Percentiles rank a stretch among this genome's conserved stretches.
phyloP scores from a whole-genome alignment of 257 asterid genomes.

The Osmanthus fragrans region DNA sequence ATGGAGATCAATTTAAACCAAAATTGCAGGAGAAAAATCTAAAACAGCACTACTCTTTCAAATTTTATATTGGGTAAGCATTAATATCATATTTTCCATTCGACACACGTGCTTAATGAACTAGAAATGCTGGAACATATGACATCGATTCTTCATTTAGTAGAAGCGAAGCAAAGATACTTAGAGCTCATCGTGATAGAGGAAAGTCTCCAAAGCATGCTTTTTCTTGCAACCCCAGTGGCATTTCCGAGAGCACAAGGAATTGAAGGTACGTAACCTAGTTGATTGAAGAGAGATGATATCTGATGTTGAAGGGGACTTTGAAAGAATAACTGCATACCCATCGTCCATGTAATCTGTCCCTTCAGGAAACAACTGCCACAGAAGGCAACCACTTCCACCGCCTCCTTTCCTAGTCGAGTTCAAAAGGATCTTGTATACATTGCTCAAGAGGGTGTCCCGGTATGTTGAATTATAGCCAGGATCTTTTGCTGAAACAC shows the following conservation, averaged over 20 bases:
- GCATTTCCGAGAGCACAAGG: constrained; percentile 71
- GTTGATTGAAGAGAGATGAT: constrained; percentile 66
- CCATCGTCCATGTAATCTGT: constrained; percentile 96
- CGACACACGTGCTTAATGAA: not conserved
- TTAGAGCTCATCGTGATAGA: constrained; percentile 56
- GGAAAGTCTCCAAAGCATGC: constrained; percentile 40
- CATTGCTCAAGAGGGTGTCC: constrained; percentile 49
- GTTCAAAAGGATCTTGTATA: constrained; percentile 57
- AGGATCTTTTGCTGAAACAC: constrained; percentile 75
- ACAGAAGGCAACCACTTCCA: constrained; percentile 73
- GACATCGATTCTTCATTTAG: not conserved
- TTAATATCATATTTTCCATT: not conserved
- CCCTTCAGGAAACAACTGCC: constrained; percentile 94
- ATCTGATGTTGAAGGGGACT: constrained; percentile 51
- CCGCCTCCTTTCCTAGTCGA: constrained; percentile 82
- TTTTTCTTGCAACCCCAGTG: constrained; percentile 84
- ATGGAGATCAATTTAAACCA: not conserved
- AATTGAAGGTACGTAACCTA: constrained; percentile 57
- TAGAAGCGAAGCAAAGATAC: not conserved
- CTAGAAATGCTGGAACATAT: not conserved
- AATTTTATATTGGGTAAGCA: not conserved
- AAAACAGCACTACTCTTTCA: not conserved
- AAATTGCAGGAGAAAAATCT: not conserved
- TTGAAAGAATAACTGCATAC: constrained; percentile 75
- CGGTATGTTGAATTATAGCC: constrained; percentile 67